These are phyloP conservation scores for Orbilia javanica DNA, from an alignment of 2,329 filamentous ascomycete genomes.

Conservation along the genomic window DNA sequence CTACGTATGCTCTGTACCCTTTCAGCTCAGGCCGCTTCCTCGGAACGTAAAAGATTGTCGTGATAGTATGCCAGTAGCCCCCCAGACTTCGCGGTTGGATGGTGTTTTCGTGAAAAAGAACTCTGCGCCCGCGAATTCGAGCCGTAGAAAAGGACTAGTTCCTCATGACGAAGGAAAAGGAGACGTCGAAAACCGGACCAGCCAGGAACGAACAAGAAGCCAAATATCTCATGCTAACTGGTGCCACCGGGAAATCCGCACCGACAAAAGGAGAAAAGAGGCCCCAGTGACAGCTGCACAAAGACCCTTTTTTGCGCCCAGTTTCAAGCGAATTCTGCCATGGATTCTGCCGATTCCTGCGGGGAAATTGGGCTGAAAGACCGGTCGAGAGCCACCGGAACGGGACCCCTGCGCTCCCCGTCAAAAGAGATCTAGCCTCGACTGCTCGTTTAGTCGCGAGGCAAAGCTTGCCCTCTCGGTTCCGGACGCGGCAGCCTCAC, in stretches of 20 bases:
- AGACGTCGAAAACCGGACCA: conserved; percentile 4
- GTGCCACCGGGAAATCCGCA: conserved; percentile 30
- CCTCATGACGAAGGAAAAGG: conserved; percentile 13
- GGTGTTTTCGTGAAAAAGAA: not conserved
- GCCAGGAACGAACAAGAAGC: conserved; percentile 20
- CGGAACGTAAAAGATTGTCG: not conserved
- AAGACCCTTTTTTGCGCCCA: conserved; percentile 15
- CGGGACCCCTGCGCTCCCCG: conserved; percentile 20
- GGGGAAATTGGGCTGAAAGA: conserved; percentile 43
- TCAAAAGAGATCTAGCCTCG: conserved; percentile 28
- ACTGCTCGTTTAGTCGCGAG: conserved; percentile 30
- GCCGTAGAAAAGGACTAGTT: not conserved
- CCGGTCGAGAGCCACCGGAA: conserved; percentile 9
- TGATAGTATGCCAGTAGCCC: not conserved
- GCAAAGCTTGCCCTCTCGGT: conserved; percentile 35
- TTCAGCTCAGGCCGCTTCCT: not conserved
- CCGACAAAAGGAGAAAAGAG: conserved; percentile 19
- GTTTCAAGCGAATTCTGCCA: conserved; percentile 52
- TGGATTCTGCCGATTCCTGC: conserved; percentile 51
- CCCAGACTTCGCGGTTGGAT: not conserved
- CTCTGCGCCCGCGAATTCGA: not conserved
- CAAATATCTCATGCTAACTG: conserved; percentile 15
- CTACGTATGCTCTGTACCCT: not conserved
- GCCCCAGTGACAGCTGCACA: conserved; percentile 8
- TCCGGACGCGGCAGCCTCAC: conserved; percentile 15